Base-by-base conservation (phyloP, 148 eudicot species). In the Vaccinium vitisidaea region DNA sequence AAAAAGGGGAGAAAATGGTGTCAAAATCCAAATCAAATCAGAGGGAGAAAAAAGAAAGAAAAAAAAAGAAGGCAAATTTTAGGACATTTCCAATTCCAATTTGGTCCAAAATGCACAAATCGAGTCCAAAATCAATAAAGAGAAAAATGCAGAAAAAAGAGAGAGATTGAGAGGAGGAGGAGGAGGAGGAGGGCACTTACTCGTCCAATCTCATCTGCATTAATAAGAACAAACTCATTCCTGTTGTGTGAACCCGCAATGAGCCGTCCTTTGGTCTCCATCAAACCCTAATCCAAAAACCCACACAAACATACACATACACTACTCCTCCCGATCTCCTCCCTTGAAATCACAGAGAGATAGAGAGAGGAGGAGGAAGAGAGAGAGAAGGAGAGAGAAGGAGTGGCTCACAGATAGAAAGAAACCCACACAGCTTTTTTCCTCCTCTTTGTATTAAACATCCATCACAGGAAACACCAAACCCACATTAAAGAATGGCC, bases 231-330 rank as follows among this genome's bases (percentile, higher is more conserved):
- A 85, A 93, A 91, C 88, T 93, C 95, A 84, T 93, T 93, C 85
- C 95, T 87, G 69, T 93, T 93, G 79, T 93, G 95, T 80, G 95
- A 93, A 86, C 95, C 95, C 43, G 95, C 95, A 84, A 93, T 85
- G 74, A 91, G 92, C 75, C 95, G 87, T 18, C 94, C 95, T 67
- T 88, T 89, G 76, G 93, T 91, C 76, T 93, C 95, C 94, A 93
- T 93, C 50, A 16, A 7, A 78, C 59, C 52, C 46, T 32, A n/a
- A 30, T 67, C 12, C 36, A 58, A 65, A 2, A 65, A 84, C 53
- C 84, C 36, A 32, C 36, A 32, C 36, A 32, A 2, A 55, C 79
- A 52, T 81, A 81, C 63, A 79, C 39, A 75, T 32, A 83, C 14
- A 65, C 70, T 65, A 65, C 30, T 65, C 70, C 46, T 49, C 46